Evolutionary conservation across 2,329 filamentous ascomycete species (phyloP), one percentile per base, ranked within the genome.

Genomic region (Chrysosporium queenslandicum): DNA sequence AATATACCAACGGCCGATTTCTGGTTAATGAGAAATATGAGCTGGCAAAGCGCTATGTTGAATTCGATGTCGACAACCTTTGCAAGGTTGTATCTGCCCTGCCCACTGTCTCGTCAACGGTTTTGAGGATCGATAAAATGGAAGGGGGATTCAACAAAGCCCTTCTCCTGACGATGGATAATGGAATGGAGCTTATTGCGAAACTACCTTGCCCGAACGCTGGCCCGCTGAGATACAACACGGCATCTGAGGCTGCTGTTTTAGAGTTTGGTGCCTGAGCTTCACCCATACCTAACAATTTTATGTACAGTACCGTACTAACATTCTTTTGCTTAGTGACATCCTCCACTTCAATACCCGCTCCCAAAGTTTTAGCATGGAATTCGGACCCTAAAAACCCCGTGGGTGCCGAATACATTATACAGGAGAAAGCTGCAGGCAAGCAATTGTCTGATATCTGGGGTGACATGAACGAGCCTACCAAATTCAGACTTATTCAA

Each of bases 111-210:
- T 6, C 20, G 14, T 61, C 56, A 42, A 58, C 34, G 1, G 53
- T 65, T 6, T 51, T 25, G 52, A 57, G 4, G 8, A 32, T 55
- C 23, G 54, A 55, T 11, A 64, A 64, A 49, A 53, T 64, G 53
- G 63, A 68, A 51, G 63, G 65, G 18, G 60, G 59, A 2, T 67
- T 66, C 47, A 65, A 58, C 55, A 68, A 66, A 49, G 65, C 61
- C 39, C 55, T 67, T 12, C 32, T 64, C 2, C 58, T 68, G 53
- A 60, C 14, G 47, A 66, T 55, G 40, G 55, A 54, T 16, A 56
- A 67, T 54, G 61, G 61, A 23, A 57, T 29, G 2, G 62, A 66
- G 45, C 50, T 66, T 1, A 59, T 69, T 48, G 66, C 63, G 2
- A 67, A 67, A 20, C 59, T 68, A 30, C 64, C 64, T 0, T 66